Evolutionary conservation across 1,284 basidiomycete genomes (phyloP), one percentile per base, ranked within the genome.

Genomic region (Malassezia dermatis): DNA sequence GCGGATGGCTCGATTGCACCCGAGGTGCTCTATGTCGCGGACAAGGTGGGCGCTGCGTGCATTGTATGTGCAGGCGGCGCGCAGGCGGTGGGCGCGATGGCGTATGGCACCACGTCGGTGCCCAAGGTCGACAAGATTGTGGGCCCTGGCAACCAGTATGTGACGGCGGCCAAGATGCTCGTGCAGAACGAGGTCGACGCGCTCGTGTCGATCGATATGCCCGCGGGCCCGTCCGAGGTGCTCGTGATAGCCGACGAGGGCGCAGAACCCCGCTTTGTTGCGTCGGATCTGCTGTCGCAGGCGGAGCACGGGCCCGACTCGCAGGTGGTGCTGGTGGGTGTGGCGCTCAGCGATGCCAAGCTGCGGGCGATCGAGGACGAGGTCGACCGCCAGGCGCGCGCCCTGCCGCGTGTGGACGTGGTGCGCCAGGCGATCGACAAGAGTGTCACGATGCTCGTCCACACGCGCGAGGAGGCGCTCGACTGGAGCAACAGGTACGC

Each of bases 81-180:
- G 3, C 94, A 99, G 75, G 94, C 94, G 1, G 83, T 98, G n/a
- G 89, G 89, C 13, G 93, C 90, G 0, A 80, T 99, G 77, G 94
- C 94, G 1, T 98, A 96, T 75, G 94, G 94, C 13, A 98, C 94
- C 4, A 80, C 86, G 71, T 85, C 85, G 2, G 89, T 93, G 8
- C 89, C 90, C n/a, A 98, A 99, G 78, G 94, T 98, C 15, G 94
- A 98, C 80, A 99, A 76, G 61, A 93, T 98, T 65, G 94, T 95
- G 68, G 94, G 94, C 17, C 94, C 94, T 3, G 94, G 94, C 23
- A 98, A 98, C 75, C 94, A 98, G 76, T 99, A 93, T 86, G 94
- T 99, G 24, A 98, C 93, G 0, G 94, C 94, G 1, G 93, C 93
- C 54, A 99, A 99, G 80, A 95, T 98, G 94, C 64, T 95, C 59